Evolutionary conservation across 805 yeast genomes (phyloP), one percentile per base, ranked within the genome.

Genomic region (Candida argentea): DNA sequence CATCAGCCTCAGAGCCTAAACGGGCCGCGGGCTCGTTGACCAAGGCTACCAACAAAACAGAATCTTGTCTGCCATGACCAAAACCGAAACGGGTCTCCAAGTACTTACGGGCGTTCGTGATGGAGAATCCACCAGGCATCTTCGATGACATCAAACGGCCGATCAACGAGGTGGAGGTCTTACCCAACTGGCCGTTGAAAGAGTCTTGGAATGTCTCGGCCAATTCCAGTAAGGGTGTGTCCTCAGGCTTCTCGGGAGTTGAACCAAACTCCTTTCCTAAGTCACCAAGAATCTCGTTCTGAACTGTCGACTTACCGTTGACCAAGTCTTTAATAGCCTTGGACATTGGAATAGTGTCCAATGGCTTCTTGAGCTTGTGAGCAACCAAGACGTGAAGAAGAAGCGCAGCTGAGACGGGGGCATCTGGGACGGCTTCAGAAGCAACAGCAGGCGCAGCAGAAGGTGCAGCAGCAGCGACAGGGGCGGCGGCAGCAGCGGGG

Each of bases 71-170:
- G 45, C 96, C 95, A 26, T 82, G 37, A 40, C 82, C 93, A 46
- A 91, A 71, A 43, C 98, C 98, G 83, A 83, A 91, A 57, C 89
- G 76, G 25, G 87, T 52, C 63, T 82, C 87, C 55, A 91, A 73
- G 62, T 91, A 83, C 57, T 87, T 85, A 68, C 96, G 80, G 29
- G 95, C 94, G 39, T 72, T 66, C 37, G 95, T 79, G 44, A 89
- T 78, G 26, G 94, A 81, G 61, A 89, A 91, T 13, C 99, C 99
- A 71, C 99, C 99, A 30, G 99, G 97, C 97, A 91, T 91, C 67
- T 91, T 91, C 16, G 96, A 80, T 7, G 97, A 77, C 67, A 87
- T 81, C 50, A 91, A 70, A 62, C 96, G 79, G 38, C 94, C 83
- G 38, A 89, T 67, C 47, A 91, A 70, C 16, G 95, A 80, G 21